Evolutionary conservation across 306 rosid species (phyloP), one percentile per base, ranked within the genome.

Genomic region (Medicago ruthenica): DNA sequence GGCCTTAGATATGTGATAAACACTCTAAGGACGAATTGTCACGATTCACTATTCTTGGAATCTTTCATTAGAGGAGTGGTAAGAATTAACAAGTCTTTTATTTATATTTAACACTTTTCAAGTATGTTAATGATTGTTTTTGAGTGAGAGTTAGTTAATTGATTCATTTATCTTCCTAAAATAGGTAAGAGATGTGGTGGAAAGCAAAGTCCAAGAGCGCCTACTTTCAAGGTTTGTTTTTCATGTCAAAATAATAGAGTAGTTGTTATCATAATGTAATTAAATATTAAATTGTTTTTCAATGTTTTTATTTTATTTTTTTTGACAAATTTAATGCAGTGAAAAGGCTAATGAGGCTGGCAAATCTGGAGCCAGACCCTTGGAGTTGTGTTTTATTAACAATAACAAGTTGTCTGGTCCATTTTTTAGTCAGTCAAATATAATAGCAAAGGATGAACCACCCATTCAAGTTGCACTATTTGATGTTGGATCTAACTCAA

Each of bases 121-220:
- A 40, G 9, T 9, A 40, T 40, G 9, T 40, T 40, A 40, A 39
- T 39, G 40, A 37, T 18, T 65, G 21, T 34, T 73, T 55, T 42
- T 42, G 50, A 57, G 48, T 9, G 44, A 58, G 0, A 21, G 8
- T 60, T 66, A 39, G n/a, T n/a, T n/a, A n/a, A 1, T 39, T 61
- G 68, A 51, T 53, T 17, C 20, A 44, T 63, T 27, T 68, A 54
- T 84, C 72, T 59, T 67, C 36, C 73, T 44, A 57, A 57, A 75
- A 44, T 44, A 89, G 97, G 88, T 87, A 7, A 75, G 81, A 74
- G 91, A 89, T 27, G 94, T 22, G 81, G 81, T 86, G 63, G 92
- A 87, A 22, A 67, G 42, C 1, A 37, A n/a, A 67, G 9, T 86
- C 61, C n/a, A 14, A 67, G 65, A 36, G 44, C 27, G 39, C 39